phyloP scores from a whole-genome alignment of 306 rosid species.

The Cucumis melo region DNA sequence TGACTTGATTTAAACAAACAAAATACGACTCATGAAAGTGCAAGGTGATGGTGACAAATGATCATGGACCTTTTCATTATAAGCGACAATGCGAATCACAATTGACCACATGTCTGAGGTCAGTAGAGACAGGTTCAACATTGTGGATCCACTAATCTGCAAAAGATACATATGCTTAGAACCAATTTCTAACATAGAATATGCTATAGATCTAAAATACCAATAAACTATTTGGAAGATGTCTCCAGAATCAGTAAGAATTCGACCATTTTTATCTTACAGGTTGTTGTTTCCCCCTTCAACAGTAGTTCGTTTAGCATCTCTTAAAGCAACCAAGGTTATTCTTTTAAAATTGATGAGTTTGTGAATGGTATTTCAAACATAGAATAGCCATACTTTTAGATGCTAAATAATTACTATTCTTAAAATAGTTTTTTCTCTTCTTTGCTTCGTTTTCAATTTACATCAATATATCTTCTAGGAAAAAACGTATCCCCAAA shows the following conservation, averaged over 20 bases:
- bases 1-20: neutral
- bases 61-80: constrained; percentile 61
- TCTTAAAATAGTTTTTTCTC: no score
- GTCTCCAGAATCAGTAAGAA: neutral
- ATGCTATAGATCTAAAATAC: neutral
- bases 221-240: neutral
- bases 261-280: neutral
- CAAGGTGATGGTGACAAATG: neutral
- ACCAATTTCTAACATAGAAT: neutral
- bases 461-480: no score
- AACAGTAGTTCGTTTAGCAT: neutral
- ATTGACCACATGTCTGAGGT: constrained; percentile 99
- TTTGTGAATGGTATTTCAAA: neutral
- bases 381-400: neutral
- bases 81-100: constrained; percentile 76
- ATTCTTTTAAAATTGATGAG: neutral
- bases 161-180: neutral
- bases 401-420: no score
- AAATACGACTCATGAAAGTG: neutral
- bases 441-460: no score
- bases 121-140: constrained; percentile 84
- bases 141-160: constrained; percentile 78
- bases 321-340: neutral
- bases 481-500: no score
- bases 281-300: neutral